phyloP scores from a whole-genome alignment of 768 basidiomycete genomes.

The Podaxis rugospora region DNA sequence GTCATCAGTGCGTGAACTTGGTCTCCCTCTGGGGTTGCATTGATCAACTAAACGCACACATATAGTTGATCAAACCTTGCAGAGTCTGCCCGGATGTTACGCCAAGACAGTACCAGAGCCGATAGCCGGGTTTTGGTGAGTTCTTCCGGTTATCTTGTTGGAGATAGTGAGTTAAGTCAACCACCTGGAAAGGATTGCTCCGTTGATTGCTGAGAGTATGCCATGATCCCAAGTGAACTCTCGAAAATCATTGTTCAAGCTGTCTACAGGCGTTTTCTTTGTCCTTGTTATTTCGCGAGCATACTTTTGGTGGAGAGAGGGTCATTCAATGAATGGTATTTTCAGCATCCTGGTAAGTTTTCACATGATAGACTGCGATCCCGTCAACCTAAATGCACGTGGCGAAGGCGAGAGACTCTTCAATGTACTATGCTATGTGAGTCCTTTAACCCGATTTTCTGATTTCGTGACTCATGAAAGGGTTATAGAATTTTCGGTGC shows the following conservation, averaged over 20 bases:
- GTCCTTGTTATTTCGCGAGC: constrained; percentile 21
- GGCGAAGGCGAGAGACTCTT: no score
- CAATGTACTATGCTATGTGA: no score
- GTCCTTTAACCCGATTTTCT: no score
- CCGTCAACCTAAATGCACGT: background rate
- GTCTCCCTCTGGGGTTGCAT: background rate
- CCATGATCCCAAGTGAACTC: background rate
- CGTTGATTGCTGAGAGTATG: constrained; percentile 25
- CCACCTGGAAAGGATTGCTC: constrained; percentile 18
- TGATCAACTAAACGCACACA: background rate
- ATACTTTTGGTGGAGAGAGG: constrained; percentile 22
- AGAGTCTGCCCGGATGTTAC: constrained; percentile 25
- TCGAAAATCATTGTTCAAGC: background rate
- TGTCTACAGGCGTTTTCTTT: constrained; percentile 19
- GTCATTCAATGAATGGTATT: constrained; percentile 19
- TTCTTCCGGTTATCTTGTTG: background rate
- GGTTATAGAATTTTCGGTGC: no score
- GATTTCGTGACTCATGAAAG: no score
- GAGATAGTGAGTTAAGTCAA: background rate
- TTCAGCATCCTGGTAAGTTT: constrained; percentile 19
- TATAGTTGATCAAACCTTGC: constrained; percentile 17
- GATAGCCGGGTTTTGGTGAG: constrained; percentile 26
- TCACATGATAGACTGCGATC: background rate
- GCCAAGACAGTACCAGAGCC: constrained; percentile 22
- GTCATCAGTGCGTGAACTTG: constrained; percentile 19